Base-by-base conservation (phyloP, 345 rosid genomes). In the Populus alba region DNA sequence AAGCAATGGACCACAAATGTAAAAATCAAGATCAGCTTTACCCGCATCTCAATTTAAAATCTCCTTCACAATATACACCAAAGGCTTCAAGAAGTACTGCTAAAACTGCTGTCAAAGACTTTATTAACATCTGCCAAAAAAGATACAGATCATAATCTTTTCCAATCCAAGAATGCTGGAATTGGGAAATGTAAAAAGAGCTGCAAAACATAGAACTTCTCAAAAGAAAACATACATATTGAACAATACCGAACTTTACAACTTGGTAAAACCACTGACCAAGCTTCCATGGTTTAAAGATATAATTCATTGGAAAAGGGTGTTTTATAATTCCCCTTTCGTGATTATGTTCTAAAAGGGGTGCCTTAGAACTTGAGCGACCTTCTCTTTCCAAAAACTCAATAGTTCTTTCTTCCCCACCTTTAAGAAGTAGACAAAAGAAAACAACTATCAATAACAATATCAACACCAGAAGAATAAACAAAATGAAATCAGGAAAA, bases 221-320 rank as follows among this genome's bases (percentile, higher is more conserved):
- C 39, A 68, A 73, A 75, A 49, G 66, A 51, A 84, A 70, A 91
- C 99, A 77, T 92, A 94, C 99, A 83, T 97, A 97, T 91, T 94
- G 99, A 81, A 97, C 97, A 84, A 97, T 97, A 68, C 99, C 99
- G 75, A 94, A 84, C 90, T 97, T 97, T 83, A 94, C 88, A 81
- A 94, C 94, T 87, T 86, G 99, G 86, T 94, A 97, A 82, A 97
- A 91, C 97, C 98, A 89, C 80, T 75, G 93, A 81, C 98, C 93
- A 79, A 92, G 99, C 86, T 87, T 88, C 99, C 99, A 96, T 3
- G 98, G 97, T 83, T 87, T 91, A 25, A 93, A 72, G 81, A 96
- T 6, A 37, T 75, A 83, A 74, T 96, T 96, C 92, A 96, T 88
- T 43, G 99, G 99, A 80, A 96, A 96, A 78, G 92, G 98, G 73